phyloP scores from a whole-genome alignment of 768 basidiomycete genomes.

The Tylopilus vinaceipallidus region DNA sequence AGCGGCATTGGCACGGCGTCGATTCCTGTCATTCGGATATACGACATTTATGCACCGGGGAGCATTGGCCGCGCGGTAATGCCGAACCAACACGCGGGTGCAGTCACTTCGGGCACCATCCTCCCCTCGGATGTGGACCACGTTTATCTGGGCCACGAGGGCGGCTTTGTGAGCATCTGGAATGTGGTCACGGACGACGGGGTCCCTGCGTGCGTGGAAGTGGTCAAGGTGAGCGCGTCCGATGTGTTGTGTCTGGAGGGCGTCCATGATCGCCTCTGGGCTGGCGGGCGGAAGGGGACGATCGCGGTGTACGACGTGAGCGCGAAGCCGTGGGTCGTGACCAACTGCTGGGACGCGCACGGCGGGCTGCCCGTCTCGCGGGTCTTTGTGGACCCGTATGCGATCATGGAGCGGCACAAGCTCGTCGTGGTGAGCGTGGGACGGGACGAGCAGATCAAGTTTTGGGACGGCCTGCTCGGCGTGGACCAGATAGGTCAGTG shows the following conservation, averaged over 20 bases:
- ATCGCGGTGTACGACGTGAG: slow-evolving; percentile 80
- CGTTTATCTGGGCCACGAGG: slow-evolving; percentile 90
- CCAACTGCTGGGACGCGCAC: slow-evolving; percentile 88
- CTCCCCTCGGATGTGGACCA: slow-evolving; percentile 62
- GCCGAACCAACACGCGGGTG: slow-evolving; percentile 72
- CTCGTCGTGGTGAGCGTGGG: slow-evolving; percentile 76
- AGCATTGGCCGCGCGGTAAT: slow-evolving; percentile 51
- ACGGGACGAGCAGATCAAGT: slow-evolving; percentile 64
- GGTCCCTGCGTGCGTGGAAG: slow-evolving; percentile 64
- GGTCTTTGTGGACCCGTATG: slow-evolving; percentile 68
- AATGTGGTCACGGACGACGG: slow-evolving; percentile 49
- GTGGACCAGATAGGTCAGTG: slow-evolving; percentile 83
- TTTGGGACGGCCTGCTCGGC: slow-evolving; percentile 91
- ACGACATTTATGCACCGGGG: slow-evolving; percentile 68
- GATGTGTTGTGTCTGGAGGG: slow-evolving; percentile 85
- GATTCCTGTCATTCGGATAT: slow-evolving; percentile 76
- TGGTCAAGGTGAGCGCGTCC: slow-evolving; percentile 75
- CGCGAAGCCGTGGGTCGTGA: slow-evolving; percentile 77
- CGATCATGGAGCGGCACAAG: slow-evolving; percentile 65
- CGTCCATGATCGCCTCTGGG: slow-evolving; percentile 84
- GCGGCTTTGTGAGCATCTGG: slow-evolving; percentile 89
- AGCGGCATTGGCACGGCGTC: slow-evolving; percentile 42
- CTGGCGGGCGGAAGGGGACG: slow-evolving; percentile 77
- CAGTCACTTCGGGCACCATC: slow-evolving; percentile 78
- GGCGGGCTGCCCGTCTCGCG: slow-evolving; percentile 58